These are phyloP conservation scores for Funneliformis mosseae DNA, from an alignment of 192 early-diverging fungal genomes.

Conservation along the genomic window DNA sequence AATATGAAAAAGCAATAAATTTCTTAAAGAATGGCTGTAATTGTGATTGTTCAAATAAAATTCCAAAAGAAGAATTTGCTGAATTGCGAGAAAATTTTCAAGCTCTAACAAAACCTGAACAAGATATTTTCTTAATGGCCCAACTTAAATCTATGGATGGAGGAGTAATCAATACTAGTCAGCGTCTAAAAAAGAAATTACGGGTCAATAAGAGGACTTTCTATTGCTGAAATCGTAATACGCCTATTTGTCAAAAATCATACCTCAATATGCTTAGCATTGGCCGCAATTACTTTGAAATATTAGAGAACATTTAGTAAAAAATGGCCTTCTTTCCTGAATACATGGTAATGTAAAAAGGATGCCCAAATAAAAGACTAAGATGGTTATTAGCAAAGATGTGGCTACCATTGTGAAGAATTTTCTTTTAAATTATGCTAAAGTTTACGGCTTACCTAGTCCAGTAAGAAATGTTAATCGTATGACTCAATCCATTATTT, in stretches of 20 bases:
- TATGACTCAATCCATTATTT: not conserved
- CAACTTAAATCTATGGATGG: too few relatives aligned
- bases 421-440: conserved; percentile 17
- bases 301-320: conserved; percentile 2
- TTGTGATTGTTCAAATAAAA: too few relatives aligned
- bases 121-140: too few relatives aligned
- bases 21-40: too few relatives aligned
- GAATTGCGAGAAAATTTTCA: too few relatives aligned
- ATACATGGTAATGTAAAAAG: conserved; percentile 12
- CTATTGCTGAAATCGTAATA: not conserved
- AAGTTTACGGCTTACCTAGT: conserved; percentile 21
- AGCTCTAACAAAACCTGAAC: too few relatives aligned
- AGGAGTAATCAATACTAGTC: too few relatives aligned
- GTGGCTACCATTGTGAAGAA: conserved; percentile 1
- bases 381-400: not conserved
- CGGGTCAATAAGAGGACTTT: too few relatives aligned
- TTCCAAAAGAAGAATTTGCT: too few relatives aligned
- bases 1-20: too few relatives aligned
- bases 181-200: too few relatives aligned
- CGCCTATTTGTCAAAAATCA: conserved; percentile 19
- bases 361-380: conserved; percentile 1
- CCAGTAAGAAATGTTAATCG: conserved; percentile 23
- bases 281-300: not conserved
- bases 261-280: conserved; percentile 26
- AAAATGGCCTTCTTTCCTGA: not conserved